These are phyloP conservation scores for Voacanga thouarsii DNA, from an alignment of 257 asterid genomes.

Conservation along the genomic window DNA sequence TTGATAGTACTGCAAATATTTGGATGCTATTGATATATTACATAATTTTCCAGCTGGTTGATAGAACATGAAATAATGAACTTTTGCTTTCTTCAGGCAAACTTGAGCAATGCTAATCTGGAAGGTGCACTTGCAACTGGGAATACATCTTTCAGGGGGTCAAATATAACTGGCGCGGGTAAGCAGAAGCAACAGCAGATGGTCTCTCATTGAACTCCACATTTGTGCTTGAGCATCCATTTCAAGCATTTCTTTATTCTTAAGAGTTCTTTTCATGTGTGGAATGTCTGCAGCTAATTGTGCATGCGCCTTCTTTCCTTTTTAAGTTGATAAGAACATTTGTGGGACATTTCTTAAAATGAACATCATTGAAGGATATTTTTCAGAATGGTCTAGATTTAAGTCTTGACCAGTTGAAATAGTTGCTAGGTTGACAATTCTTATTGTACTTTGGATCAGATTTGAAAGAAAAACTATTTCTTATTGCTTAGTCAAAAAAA, in stretches of 20 bases:
- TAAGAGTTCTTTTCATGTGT: neutral
- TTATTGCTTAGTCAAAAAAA: too few species aligned
- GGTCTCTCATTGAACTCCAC: neutral
- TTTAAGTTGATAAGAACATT: neutral
- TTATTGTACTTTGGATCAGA: neutral
- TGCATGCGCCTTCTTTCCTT: neutral
- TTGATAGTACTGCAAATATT: neutral
- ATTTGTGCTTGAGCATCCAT: neutral
- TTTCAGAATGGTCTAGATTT: neutral
- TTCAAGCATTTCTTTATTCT: neutral
- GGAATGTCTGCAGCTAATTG: neutral
- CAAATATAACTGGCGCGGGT: slow-evolving; percentile 89
- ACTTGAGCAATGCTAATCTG: slow-evolving; percentile 83
- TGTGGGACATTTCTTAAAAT: neutral
- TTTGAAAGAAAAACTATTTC: neutral
- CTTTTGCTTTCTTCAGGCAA: slow-evolving; percentile 44
- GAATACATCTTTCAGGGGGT: slow-evolving; percentile 85
- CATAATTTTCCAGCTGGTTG: neutral
- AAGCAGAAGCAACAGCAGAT: slow-evolving; percentile 12
- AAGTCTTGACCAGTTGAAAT: neutral
- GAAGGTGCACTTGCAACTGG: slow-evolving; percentile 97
- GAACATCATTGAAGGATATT: neutral
- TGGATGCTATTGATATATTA: neutral
- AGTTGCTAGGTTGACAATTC: neutral
- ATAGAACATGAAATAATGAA: neutral